Base-by-base conservation (phyloP, 345 rosid genomes). In the Eucalyptus decipiens region DNA sequence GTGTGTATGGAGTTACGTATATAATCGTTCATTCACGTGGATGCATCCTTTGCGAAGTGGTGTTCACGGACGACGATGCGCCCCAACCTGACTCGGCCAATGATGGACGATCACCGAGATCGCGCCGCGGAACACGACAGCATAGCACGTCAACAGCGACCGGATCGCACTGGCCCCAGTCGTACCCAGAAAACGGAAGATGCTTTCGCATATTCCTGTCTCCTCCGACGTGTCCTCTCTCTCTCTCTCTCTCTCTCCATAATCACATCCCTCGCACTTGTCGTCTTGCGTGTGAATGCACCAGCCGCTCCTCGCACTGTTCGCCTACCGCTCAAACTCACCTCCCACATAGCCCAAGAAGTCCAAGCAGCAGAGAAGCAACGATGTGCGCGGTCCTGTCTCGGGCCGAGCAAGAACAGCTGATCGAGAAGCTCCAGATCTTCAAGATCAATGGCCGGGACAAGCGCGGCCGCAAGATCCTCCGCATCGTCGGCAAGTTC, bases 391-490 rank as follows among this genome's bases (percentile, higher is more conserved):
- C 23, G 83, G 45, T 37, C 45, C 43, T 37, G 28, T 72, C 45
- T 37, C 83, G 83, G 45, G 45, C 83, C 15, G 93, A 93, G 28
- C 92, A 93, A 67, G 88, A 90, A 40, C 91, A 86, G 51, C 93
- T 92, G 65, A 52, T 93, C 30, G 93, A 92, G 24, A 91, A 93
- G 90, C 93, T 92, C 50, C 87, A 92, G 26, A 86, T 91, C 52
- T 92, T 94, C 94, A 91, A 89, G 91, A 65, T 94, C 89, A 92
- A 92, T 88, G 95, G 96, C 88, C 87, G 94, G 28, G 95, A 93
- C 62, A 94, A 90, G 81, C 93, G 83, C n/a, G 94, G 94, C 86
- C 94, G 88, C 30, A 90, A 88, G 49, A 89, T 94, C 67, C 93
- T 95, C 87, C 92, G 81, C 87, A 65, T 94, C 89, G 80, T 92